Base-by-base conservation (phyloP, 176 grass and related monocot genomes). In the Leersia perrieri region DNA sequence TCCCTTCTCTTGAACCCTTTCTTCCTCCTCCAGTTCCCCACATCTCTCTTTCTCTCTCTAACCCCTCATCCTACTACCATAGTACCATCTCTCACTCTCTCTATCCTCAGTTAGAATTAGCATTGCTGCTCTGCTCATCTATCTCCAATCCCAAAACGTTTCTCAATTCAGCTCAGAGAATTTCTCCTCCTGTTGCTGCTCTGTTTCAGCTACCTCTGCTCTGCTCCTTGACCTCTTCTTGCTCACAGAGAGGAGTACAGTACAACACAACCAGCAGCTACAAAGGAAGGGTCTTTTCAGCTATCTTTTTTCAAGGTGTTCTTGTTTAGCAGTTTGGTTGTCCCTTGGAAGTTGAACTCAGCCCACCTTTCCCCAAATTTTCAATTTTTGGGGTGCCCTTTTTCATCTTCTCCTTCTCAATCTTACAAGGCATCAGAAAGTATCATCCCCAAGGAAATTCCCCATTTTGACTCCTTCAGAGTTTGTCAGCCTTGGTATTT, bases 1-100 rank as follows among this genome's bases (percentile, higher is more conserved):
- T 34, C 45, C 78, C 77, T 88, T 74, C 80, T 30, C 85, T 68
- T 79, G 87, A 88, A 89, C 79, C 88, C 86, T 89, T 75, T 74
- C 66, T 83, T 84, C 78, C 36, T 82, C 70, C 71, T 74, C 75
- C 79, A 57, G 12, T 73, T 68, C 69, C 38, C 81, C 81, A 38
- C 26, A 32, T 16, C 10, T 26, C 73, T 66, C 39, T 51, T n/a
- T 30, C 68, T 60, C 36, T 26, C 66, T 57, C 63, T 34, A 27
- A 36, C 32, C 26, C 18, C 44, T 28, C n/a, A n/a, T n/a, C n/a
- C 32, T 67, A 40, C 51, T 29, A 22, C 9, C 30, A 16, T 53
- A 53, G 49, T 22, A 53, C 18, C 15, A 51, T 20, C 49, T 30
- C 3, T 45, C n/a, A n/a, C 3, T 53, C 38, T 87, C 66, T 81